Conservation (phyloP, 495 filamentous ascomycete species). For the Xanthoparmelia taractica region DNA sequence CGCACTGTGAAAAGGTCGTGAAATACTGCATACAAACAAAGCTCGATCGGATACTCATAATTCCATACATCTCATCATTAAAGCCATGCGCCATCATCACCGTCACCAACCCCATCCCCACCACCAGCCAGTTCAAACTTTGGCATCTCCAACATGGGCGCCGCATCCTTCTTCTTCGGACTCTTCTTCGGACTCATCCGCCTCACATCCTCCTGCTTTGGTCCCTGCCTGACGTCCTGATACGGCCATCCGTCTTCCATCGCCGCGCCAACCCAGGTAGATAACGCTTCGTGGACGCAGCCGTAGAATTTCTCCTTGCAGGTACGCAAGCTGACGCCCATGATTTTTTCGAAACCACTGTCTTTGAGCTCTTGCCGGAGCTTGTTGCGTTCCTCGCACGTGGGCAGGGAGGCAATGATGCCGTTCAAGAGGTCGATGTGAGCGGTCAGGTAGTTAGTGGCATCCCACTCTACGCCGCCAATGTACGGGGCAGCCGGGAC, state of each 20-base stretch:
- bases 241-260: constrained; percentile 82
- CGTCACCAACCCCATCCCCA: constrained; percentile 5
- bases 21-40: background rate
- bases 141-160: constrained; percentile 52
- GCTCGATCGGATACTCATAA: background rate
- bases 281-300: constrained; percentile 76
- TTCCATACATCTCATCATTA: constrained; percentile 11
- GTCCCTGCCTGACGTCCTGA: constrained; percentile 64
- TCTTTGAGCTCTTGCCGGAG: constrained; percentile 69
- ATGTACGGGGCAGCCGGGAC: constrained; percentile 95
- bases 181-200: constrained; percentile 42
- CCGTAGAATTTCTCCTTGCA: constrained; percentile 98
- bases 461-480: constrained; percentile 97
- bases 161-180: constrained; percentile 40
- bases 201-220: constrained; percentile 32
- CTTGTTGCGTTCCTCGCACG: constrained; percentile 61
- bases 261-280: constrained; percentile 84
- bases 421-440: constrained; percentile 92
- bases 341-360: constrained; percentile 84
- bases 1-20: background rate
- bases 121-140: constrained; percentile 22
- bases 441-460: constrained; percentile 86
- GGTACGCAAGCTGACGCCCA: constrained; percentile 74
- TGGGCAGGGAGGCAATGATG: constrained; percentile 75
- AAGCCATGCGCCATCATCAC: constrained; percentile 24